A percentile compares a stretch with the other conserved stretches of the same genome.
Conservation (phyloP, 257 asterid species). For the Orobanche coerulescens region DNA sequence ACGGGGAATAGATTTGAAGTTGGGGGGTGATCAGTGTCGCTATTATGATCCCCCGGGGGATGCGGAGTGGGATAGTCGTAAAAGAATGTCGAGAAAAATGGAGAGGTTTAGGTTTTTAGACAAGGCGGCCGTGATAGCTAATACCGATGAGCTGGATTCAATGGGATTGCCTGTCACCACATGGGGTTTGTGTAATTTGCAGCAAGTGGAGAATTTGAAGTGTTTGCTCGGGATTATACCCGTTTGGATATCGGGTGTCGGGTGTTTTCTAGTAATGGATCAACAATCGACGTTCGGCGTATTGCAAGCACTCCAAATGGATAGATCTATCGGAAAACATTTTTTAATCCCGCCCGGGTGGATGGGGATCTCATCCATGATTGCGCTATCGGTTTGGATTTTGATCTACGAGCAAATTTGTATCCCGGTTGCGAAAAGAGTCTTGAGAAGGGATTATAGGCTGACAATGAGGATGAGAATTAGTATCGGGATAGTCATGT, state of each 20-base stretch:
- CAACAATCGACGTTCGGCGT: slow-evolving; percentile 58
- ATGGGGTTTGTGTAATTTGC: slow-evolving; percentile 62
- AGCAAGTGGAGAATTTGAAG: slow-evolving; percentile 56
- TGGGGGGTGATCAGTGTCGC: background rate
- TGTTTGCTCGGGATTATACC: slow-evolving; percentile 47
- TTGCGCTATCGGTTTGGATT: slow-evolving; percentile 66
- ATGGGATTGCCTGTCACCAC: slow-evolving; percentile 29
- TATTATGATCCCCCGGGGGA: slow-evolving; percentile 30
- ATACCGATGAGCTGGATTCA: slow-evolving; percentile 34
- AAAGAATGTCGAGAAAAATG: background rate
- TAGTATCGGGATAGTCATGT: slow-evolving; percentile 42
- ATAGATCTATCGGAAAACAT: slow-evolving; percentile 30
- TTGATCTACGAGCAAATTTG: slow-evolving; percentile 47
- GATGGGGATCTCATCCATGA: slow-evolving; percentile 75
- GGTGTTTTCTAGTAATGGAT: slow-evolving; percentile 63
- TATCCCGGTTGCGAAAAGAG: slow-evolving; percentile 30
- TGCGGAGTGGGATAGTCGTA: background rate
- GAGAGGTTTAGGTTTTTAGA: slow-evolving; percentile 39
- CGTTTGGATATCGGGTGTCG: slow-evolving; percentile 61
- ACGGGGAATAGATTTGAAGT: slow-evolving; percentile 22
- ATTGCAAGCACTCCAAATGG: slow-evolving; percentile 63
- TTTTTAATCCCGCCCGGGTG: slow-evolving; percentile 74
- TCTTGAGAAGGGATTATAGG: slow-evolving; percentile 33
- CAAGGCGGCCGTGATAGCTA: slow-evolving; percentile 49
- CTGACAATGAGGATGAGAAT: slow-evolving; percentile 36